A percentile compares a stretch with the other conserved stretches of the same genome.
These are phyloP conservation scores for Exophiala oligosperma DNA, from an alignment of 2,329 filamentous ascomycete genomes.

Conservation along the genomic window DNA sequence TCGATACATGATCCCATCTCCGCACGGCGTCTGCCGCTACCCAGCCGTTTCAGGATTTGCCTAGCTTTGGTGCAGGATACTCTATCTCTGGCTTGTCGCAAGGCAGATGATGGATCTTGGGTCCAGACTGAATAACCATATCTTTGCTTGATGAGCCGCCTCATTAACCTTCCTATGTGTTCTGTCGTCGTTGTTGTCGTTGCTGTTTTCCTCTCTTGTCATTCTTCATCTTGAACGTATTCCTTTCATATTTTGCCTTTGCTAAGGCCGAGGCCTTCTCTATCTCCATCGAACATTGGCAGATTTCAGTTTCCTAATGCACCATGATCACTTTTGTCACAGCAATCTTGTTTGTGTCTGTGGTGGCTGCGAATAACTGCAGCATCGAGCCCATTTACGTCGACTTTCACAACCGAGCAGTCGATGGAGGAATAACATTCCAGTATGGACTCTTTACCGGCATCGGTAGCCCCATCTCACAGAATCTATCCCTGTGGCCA, in stretches of 20 bases:
- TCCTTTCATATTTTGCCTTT: neutral
- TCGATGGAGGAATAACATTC: conserved; percentile 39
- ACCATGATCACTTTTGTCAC: conserved; percentile 14
- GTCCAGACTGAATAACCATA: conserved; percentile 6
- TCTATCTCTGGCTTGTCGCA: conserved; percentile 15
- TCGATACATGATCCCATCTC: neutral
- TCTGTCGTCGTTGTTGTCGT: no score
- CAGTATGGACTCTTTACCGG: conserved; percentile 50
- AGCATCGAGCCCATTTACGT: conserved; percentile 41
- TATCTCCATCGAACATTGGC: neutral
- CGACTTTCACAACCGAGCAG: conserved; percentile 45
- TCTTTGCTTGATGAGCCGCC: conserved; percentile 4
- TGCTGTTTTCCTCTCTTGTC: neutral
- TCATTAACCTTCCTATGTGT: neutral
- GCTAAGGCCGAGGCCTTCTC: neutral
- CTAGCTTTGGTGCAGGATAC: neutral
- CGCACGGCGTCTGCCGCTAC: conserved; percentile 15
- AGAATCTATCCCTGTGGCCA: conserved; percentile 48
- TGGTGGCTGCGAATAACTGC: conserved; percentile 15
- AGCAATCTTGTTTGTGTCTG: conserved; percentile 7
- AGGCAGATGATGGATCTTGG: neutral
- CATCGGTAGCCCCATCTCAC: conserved; percentile 40
- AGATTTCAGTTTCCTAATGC: neutral
- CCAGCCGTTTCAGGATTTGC: conserved; percentile 17
- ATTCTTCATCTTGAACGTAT: neutral